phyloP scores from a whole-genome alignment of 805 yeast genomes.

The Kodamaea sagamina region DNA sequence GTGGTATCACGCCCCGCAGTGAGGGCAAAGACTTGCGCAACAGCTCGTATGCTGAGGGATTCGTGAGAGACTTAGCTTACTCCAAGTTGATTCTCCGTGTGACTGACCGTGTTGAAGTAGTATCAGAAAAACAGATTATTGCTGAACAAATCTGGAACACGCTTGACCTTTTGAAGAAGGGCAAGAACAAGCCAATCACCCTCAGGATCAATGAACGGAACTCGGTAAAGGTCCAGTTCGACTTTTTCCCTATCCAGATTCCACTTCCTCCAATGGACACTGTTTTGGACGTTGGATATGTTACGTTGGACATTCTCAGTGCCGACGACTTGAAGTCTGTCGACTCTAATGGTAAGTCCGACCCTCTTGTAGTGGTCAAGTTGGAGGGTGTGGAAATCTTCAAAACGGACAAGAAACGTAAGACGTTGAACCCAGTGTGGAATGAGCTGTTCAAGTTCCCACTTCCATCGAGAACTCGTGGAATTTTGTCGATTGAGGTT shows the following conservation, averaged over 20 bases:
- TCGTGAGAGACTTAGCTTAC: slow-evolving; percentile 69
- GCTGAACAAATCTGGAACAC: slow-evolving; percentile 54
- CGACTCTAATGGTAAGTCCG: slow-evolving; percentile 76
- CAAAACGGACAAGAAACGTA: slow-evolving; percentile 64
- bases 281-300: slow-evolving; percentile 65
- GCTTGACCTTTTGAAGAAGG: slow-evolving; percentile 52
- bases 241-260: slow-evolving; percentile 60
- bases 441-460: slow-evolving; percentile 64
- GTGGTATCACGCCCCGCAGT: slow-evolving; percentile 52
- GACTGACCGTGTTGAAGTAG: slow-evolving; percentile 52
- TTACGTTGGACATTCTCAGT: slow-evolving; percentile 56
- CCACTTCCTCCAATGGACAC: slow-evolving; percentile 60
- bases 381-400: slow-evolving; percentile 55
- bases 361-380: slow-evolving; percentile 60
- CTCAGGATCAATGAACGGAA: slow-evolving; percentile 45
- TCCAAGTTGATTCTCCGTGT: slow-evolving; percentile 59
- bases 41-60: slow-evolving; percentile 56
- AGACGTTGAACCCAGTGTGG: slow-evolving; percentile 74
- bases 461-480: slow-evolving; percentile 62
- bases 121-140: slow-evolving; percentile 49
- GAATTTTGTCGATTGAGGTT: slow-evolving; percentile 49
- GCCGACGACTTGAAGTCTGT: slow-evolving; percentile 58
- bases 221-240: slow-evolving; percentile 50
- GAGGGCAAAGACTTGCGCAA: slow-evolving; percentile 46
- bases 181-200: slow-evolving; percentile 48